Percentiles rank a stretch among this genome's conserved stretches.
phyloP scores from a whole-genome alignment of 371 early-diverging fungal species.

The Sporodiniella umbellata region DNA sequence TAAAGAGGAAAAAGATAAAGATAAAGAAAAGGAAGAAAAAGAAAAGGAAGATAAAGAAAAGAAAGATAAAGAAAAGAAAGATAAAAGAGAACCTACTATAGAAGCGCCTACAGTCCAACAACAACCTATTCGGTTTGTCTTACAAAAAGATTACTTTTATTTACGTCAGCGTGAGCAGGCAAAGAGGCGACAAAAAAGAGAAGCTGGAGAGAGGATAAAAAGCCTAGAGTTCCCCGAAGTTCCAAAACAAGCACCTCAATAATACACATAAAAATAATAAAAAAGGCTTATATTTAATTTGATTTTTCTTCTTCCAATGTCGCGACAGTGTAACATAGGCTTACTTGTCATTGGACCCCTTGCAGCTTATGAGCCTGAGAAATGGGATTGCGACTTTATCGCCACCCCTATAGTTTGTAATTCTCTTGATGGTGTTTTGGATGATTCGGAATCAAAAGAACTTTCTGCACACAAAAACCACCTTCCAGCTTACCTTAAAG shows the following conservation, averaged over 20 bases:
- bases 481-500: constrained; percentile 41
- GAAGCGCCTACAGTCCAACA: background rate
- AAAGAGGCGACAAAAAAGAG: constrained; percentile 42
- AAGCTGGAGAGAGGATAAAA: constrained; percentile 42
- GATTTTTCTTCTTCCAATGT: background rate
- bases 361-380: constrained; percentile 23
- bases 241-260: constrained; percentile 24
- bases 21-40: constrained; percentile 12
- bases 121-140: constrained; percentile 38
- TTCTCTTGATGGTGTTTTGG: constrained; percentile 47
- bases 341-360: constrained; percentile 28
- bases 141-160: constrained; percentile 56
- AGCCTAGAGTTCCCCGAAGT: constrained; percentile 52
- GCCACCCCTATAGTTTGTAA: constrained; percentile 57
- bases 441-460: constrained; percentile 4
- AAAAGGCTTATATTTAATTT: background rate
- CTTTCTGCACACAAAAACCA: constrained; percentile 33
- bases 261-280: background rate
- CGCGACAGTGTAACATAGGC: constrained; percentile 35
- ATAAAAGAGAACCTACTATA: constrained; percentile 1
- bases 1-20: constrained; percentile 14
- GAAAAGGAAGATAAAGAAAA: constrained; percentile 3
- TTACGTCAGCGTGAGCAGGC: constrained; percentile 49
- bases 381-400: constrained; percentile 54
- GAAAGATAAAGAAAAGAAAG: constrained; percentile 4